Evolutionary conservation across 2,329 filamentous ascomycete species (phyloP), one percentile per base, ranked within the genome.

Genomic region (Talaromyces islandicus): DNA sequence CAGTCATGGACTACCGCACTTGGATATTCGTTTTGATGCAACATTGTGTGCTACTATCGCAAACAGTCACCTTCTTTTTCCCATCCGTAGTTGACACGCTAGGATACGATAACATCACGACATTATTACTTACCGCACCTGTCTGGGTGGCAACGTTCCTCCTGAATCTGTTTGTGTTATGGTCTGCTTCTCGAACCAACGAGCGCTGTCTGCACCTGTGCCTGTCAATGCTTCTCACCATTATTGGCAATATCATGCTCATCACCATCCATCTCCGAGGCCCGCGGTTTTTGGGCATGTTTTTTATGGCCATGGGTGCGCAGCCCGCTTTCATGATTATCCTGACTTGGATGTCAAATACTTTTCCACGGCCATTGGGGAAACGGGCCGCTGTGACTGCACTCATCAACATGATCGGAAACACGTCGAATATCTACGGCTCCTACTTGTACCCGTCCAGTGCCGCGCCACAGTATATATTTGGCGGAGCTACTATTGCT

Each of bases 81-180:
- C 75, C 75, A 1, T 75, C 75, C 4, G 75, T 78, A 1, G 75
- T 80, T 35, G 65, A 73, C 50, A 76, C 75, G 2, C 73, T 81
- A 0, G 75, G 76, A 0, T 80, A 79, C 69, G 71, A 67, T 55
- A 70, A 62, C 0, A 80, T 76, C 5, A 75, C 80, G 41, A 80
- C 79, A 0, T 71, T 83, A 2, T 74, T 79, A 1, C 73, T 82
- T 6, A 81, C 78, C 3, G 68, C 66, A 56, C 86, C 86, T 9
- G 43, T 51, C 12, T 53, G 51, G 29, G 7, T 59, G 21, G 30
- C 51, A 17, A 41, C 50, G 2, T 35, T 53, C 24, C 21, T 59
- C 17, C 24, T 53, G 3, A 38, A 30, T 17, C 5, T 59, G 19
- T 29, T 46, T 10, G 25, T 35, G 17, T 14, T 30, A 57, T 61